A percentile compares a stretch with the other conserved stretches of the same genome.
Conservation (phyloP, 768 basidiomycete species). For the Porpolomopsis calyptriformis region DNA sequence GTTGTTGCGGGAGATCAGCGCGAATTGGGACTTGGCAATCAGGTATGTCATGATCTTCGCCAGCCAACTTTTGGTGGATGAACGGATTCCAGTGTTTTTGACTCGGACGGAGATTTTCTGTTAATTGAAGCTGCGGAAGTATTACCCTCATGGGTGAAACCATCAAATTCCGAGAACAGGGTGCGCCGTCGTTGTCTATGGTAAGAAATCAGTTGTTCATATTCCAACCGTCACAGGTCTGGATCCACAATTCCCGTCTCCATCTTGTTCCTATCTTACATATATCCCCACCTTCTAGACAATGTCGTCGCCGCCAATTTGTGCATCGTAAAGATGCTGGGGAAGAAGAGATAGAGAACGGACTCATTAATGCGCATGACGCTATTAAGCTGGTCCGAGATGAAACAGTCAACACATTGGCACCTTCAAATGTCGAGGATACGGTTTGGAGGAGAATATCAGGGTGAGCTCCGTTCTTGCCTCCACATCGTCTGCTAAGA, state of each 20-base stretch:
- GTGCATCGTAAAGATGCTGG: conserved; percentile 34
- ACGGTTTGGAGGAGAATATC: conserved; percentile 62
- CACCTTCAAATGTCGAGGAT: conserved; percentile 50
- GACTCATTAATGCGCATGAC: conserved; percentile 48
- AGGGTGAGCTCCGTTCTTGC: conserved; percentile 31
- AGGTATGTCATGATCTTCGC: conserved; percentile 39
- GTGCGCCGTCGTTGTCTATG: conserved; percentile 43
- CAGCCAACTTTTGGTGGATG: conserved; percentile 3
- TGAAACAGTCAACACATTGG: conserved; percentile 40
- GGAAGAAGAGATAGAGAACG: conserved; percentile 39
- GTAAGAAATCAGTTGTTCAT: conserved; percentile 24
- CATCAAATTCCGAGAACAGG: conserved; percentile 85
- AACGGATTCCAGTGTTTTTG: conserved; percentile 44
- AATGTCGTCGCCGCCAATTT: conserved; percentile 35
- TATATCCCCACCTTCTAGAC: conserved; percentile 54
- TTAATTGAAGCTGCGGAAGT: conserved; percentile 92
- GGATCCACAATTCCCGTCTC: conserved; percentile 74
- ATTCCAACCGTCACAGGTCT: conserved; percentile 52
- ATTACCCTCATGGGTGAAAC: conserved; percentile 85
- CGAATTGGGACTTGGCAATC: conserved; percentile 70
- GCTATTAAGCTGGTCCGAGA: conserved; percentile 57
- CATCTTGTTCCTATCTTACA: conserved; percentile 81
- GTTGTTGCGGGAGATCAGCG: conserved; percentile 69
- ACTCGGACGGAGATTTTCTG: conserved; percentile 92
- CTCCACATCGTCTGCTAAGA: conserved; percentile 2